Base-by-base conservation (phyloP, 192 early-diverging fungal species). In the Linnemannia elongata region DNA sequence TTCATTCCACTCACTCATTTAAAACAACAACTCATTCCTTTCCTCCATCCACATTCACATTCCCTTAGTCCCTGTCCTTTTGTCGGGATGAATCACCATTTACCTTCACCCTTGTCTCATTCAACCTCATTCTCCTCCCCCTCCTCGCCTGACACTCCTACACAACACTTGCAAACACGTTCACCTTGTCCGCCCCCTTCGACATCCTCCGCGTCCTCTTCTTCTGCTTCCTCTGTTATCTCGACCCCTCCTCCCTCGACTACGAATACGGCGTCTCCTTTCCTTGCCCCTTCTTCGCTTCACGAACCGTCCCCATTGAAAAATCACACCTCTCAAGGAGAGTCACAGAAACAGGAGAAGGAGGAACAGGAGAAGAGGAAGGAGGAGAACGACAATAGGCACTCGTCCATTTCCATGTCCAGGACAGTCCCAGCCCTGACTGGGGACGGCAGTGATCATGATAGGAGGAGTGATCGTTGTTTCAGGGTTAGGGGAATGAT, bases 11-110 rank as follows among this genome's bases (percentile, higher is more conserved):
- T 22, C 22, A 6, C 49, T 4, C 49, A 22, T 52, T 52, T 52
- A 18, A 52, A 52, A 52, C 44, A 20, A 18, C 49, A 18, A 5
- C 49, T 20, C 49, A 52, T 52, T 18, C 2, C 49, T 52, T 22
- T 52, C 49, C 49, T 15, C 12, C 49, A 15, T 52, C 35, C 60
- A 66, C 60, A 66, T 66, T 33, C 55, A 27, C 55, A 27, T 52
- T 52, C 49, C 55, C 17, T 6, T 27, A 27, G 22, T 27, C 17
- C 52, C 55, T 57, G 55, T 57, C 30, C 60, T 66, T 27, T 66
- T 30, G 30, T 66, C 60, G 60, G 60, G 60, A 66, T 66, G 60
- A 66, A 66, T 66, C 27, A 33, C 60, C 60, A 33, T 33, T 66
- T 30, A 66, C n/a, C 60, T 66, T 33, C 12, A n/a, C n/a, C 55